phyloP scores from a whole-genome alignment of 805 yeast genomes.

The Saccharomyces eubayanus region DNA sequence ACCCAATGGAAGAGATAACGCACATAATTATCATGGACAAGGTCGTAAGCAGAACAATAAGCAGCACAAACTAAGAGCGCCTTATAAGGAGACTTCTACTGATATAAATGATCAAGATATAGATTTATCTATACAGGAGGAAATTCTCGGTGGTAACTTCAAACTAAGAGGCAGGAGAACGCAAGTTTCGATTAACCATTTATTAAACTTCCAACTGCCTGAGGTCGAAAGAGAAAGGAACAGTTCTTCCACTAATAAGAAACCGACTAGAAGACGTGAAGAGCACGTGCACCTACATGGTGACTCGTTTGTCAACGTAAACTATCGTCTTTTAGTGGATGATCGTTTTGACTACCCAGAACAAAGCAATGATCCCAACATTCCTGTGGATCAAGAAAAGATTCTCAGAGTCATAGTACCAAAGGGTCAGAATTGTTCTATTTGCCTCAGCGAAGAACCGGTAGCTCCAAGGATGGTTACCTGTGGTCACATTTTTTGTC shows the following conservation, averaged over 20 bases:
- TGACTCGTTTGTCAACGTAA: slow-evolving; percentile 67
- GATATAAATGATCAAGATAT: slow-evolving; percentile 11
- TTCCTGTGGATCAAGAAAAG: slow-evolving; percentile 52
- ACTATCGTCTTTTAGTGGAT: slow-evolving; percentile 77
- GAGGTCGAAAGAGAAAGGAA: slow-evolving; percentile 28
- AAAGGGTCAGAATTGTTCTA: slow-evolving; percentile 77
- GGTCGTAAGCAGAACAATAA: slow-evolving; percentile 6
- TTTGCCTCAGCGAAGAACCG: slow-evolving; percentile 76
- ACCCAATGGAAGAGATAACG: not conserved
- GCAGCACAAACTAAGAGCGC: slow-evolving; percentile 4
- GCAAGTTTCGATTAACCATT: slow-evolving; percentile 52
- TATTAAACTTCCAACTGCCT: slow-evolving; percentile 50
- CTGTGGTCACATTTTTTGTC: slow-evolving; percentile 91
- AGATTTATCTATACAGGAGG: slow-evolving; percentile 31
- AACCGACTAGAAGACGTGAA: slow-evolving; percentile 14
- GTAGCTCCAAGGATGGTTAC: slow-evolving; percentile 90
- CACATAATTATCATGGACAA: slow-evolving; percentile 7
- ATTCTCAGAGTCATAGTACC: slow-evolving; percentile 71
- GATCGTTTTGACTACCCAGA: slow-evolving; percentile 44
- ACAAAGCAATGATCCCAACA: slow-evolving; percentile 65
- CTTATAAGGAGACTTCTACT: not conserved
- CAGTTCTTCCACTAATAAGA: slow-evolving; percentile 7
- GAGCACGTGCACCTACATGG: slow-evolving; percentile 48
- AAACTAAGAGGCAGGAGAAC: slow-evolving; percentile 35
- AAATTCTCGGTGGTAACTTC: slow-evolving; percentile 26